Percentiles rank a stretch among this genome's conserved stretches.
Evolutionary conservation across 441 rosid species (phyloP).

Genomic region (Aleurites moluccanus): DNA sequence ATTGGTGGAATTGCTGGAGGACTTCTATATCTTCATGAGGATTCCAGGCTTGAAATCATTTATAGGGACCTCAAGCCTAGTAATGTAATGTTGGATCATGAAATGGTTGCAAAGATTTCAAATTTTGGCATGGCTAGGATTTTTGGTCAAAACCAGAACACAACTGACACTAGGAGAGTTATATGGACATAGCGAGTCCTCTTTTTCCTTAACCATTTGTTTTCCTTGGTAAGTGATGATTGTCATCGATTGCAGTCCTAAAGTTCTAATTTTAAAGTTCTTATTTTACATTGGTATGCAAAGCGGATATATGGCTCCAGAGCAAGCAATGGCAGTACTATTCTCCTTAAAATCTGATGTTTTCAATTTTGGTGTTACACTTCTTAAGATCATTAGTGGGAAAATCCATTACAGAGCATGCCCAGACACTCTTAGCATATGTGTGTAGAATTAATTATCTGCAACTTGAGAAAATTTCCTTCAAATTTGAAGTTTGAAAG

Average conservation of each 20-base stretch:
- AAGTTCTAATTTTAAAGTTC: too few relatives aligned
- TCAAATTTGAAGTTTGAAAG: too few relatives aligned
- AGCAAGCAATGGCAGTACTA: constrained; percentile 35
- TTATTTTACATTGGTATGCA: not conserved
- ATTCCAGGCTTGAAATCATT: constrained; percentile 37
- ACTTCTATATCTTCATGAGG: constrained; percentile 39
- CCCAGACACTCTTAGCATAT: constrained; percentile 5
- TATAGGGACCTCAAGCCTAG: constrained; percentile 41
- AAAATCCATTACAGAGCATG: constrained; percentile 22
- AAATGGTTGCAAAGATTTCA: constrained; percentile 43
- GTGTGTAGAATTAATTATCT: not conserved
- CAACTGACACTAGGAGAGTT: constrained; percentile 29
- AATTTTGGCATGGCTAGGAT: constrained; percentile 45
- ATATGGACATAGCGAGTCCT: constrained; percentile 34
- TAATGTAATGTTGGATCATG: constrained; percentile 33
- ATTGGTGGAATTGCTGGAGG: constrained; percentile 40
- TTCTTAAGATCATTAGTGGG: constrained; percentile 42
- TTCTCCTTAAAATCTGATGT: constrained; percentile 46
- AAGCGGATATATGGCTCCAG: constrained; percentile 43
- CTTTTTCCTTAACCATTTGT: too few relatives aligned
- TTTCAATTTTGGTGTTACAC: constrained; percentile 45
- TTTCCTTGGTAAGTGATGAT: too few relatives aligned
- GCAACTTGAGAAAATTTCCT: not conserved
- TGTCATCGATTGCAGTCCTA: too few relatives aligned
- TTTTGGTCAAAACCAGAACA: constrained; percentile 28